phyloP scores from a whole-genome alignment of 2,329 filamentous ascomycete species.

The Dothidotthia symphoricarpi region DNA sequence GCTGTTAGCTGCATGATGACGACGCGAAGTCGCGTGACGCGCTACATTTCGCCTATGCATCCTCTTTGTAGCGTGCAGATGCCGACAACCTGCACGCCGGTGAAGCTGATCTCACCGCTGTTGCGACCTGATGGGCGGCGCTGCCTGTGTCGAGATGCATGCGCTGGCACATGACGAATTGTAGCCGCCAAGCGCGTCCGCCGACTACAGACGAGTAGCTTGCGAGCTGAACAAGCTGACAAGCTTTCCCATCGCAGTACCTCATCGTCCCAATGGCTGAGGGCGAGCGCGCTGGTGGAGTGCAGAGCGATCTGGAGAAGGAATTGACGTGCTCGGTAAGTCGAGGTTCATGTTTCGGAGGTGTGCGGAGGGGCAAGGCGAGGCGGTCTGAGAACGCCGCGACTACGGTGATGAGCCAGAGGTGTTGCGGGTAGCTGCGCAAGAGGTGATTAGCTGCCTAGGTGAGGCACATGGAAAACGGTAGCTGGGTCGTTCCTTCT shows the following conservation, averaged over 20 bases:
- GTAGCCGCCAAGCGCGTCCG: too few species aligned
- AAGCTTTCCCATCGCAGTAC: background rate
- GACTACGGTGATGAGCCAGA: background rate
- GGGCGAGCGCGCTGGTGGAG: conserved; percentile 39
- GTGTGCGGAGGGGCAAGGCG: conserved; percentile 10
- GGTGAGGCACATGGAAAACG: background rate
- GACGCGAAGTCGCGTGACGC: too few species aligned
- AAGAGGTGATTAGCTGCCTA: background rate
- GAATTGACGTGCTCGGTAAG: conserved; percentile 93
- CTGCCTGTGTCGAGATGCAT: too few species aligned
- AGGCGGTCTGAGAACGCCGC: background rate
- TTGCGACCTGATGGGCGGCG: too few species aligned
- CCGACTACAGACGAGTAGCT: too few species aligned
- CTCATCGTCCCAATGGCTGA: conserved; percentile 31
- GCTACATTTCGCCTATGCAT: too few species aligned
- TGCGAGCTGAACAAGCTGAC: too few species aligned
- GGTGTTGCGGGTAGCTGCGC: background rate
- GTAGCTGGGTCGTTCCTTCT: background rate
- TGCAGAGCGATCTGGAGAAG: conserved; percentile 73
- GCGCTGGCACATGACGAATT: too few species aligned
- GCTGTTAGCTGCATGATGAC: too few species aligned
- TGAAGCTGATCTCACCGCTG: too few species aligned
- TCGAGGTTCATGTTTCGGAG: conserved; percentile 27
- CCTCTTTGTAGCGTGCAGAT: too few species aligned
- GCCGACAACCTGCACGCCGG: too few species aligned